phyloP scores from a whole-genome alignment of 805 yeast species.

The Osmozyma mogii region DNA sequence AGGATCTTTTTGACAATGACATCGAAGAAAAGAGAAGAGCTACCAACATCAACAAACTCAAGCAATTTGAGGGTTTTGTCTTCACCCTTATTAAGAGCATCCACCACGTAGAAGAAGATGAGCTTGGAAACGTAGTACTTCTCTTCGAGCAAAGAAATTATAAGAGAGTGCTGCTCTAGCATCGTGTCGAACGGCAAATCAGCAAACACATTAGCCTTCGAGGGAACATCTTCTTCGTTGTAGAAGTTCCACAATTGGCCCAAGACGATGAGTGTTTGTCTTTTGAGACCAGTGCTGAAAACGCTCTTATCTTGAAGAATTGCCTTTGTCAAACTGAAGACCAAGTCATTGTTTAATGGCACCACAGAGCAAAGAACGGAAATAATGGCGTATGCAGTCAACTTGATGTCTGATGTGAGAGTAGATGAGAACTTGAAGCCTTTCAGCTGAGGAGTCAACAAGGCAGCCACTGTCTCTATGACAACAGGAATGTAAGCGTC shows the following conservation, averaged over 20 bases:
- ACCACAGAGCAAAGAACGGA: slow-evolving; percentile 71
- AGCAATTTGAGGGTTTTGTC: slow-evolving; percentile 15
- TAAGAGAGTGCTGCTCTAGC: slow-evolving; percentile 5
- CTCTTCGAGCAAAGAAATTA: slow-evolving; percentile 14
- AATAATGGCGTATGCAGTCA: slow-evolving; percentile 76
- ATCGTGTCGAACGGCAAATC: slow-evolving; percentile 4
- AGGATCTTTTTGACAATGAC: slow-evolving; percentile 9
- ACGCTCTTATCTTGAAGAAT: slow-evolving; percentile 20
- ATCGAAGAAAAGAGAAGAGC: slow-evolving; percentile 10
- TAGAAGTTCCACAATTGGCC: slow-evolving; percentile 33
- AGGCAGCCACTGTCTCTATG: slow-evolving; percentile 49
- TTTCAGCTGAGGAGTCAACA: slow-evolving; percentile 28
- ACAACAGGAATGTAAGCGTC: slow-evolving; percentile 45
- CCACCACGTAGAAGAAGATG: slow-evolving; percentile 20
- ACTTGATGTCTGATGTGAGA: slow-evolving; percentile 48
- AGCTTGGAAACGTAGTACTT: slow-evolving; percentile 25
- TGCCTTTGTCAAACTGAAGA: slow-evolving; percentile 26
- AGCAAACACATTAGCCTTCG: slow-evolving; percentile 13
- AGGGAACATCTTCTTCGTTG: slow-evolving; percentile 10
- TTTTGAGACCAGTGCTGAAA: slow-evolving; percentile 13
- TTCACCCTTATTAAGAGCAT: slow-evolving; percentile 13
- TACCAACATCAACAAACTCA: slow-evolving; percentile 14
- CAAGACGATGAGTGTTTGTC: slow-evolving; percentile 31
- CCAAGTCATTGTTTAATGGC: slow-evolving; percentile 38
- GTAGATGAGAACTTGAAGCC: slow-evolving; percentile 12